Percentiles rank a stretch among this genome's conserved stretches.
These are phyloP conservation scores for Aspergillus coremiiformis DNA, from an alignment of 495 filamentous ascomycete species.

Conservation along the genomic window DNA sequence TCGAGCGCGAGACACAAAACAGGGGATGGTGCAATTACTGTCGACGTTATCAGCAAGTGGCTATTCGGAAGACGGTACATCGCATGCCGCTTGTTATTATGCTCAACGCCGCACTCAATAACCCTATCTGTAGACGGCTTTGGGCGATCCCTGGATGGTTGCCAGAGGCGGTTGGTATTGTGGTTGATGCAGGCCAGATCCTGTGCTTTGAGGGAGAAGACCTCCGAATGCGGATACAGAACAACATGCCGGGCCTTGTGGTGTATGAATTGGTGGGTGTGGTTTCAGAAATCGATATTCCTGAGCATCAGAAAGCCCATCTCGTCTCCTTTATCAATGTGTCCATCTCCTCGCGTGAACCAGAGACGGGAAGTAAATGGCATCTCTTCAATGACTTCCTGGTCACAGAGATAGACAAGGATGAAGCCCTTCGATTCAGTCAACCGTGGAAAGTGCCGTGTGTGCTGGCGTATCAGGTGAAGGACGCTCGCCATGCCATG, in stretches of 20 bases:
- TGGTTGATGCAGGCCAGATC: conserved; percentile 72
- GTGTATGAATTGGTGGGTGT: conserved; percentile 91
- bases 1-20: conserved; percentile 72
- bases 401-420: conserved; percentile 66
- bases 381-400: conserved; percentile 97
- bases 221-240: conserved; percentile 46
- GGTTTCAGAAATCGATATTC: conserved; percentile 79
- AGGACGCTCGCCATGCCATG: conserved; percentile 61
- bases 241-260: conserved; percentile 57
- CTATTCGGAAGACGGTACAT: conserved; percentile 70
- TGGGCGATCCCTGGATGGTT: conserved; percentile 88
- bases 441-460: conserved; percentile 85
- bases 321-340: conserved; percentile 88
- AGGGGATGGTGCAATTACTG: conserved; percentile 89
- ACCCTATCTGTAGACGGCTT: conserved; percentile 61
- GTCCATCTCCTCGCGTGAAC: conserved; percentile 55
- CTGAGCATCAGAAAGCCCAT: conserved; percentile 77
- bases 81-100: conserved; percentile 73
- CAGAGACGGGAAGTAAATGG: conserved; percentile 60
- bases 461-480: conserved; percentile 77
- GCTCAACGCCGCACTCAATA: conserved; percentile 71
- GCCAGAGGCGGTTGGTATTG: conserved; percentile 84
- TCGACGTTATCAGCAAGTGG: conserved; percentile 73
- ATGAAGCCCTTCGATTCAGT: conserved; percentile 83
- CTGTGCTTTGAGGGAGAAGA: conserved; percentile 89